Percentiles rank a stretch among this genome's conserved stretches.
Evolutionary conservation across 169 alveolate species (phyloP).

Genomic region (Eimeria sp.): DNA sequence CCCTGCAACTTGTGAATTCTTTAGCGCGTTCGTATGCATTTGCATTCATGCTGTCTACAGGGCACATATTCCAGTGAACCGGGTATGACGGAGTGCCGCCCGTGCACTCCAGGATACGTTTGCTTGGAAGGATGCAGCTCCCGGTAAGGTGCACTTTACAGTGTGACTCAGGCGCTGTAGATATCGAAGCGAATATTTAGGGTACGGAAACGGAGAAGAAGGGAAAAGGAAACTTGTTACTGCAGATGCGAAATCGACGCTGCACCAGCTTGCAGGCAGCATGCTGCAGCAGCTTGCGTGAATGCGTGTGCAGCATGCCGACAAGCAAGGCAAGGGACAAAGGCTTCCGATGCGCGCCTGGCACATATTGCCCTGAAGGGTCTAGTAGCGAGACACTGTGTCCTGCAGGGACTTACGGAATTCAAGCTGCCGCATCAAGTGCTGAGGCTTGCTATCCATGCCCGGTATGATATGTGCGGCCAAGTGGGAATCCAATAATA

Average conservation of each 20-base stretch:
- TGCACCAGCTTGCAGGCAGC: not conserved
- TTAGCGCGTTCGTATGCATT: not conserved
- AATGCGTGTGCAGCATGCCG: conserved; percentile 37
- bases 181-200: not conserved
- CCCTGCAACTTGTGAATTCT: not conserved
- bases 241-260: not conserved
- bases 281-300: not conserved
- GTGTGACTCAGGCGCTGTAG: not conserved
- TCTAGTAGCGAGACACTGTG: conserved; percentile 34
- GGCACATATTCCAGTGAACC: conserved; percentile 49
- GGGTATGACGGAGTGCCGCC: conserved; percentile 43
- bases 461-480: conserved; percentile 21
- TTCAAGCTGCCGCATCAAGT: conserved; percentile 65
- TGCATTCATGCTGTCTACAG: not conserved
- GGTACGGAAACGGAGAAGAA: not conserved
- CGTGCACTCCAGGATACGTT: conserved; percentile 67
- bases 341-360: conserved; percentile 48
- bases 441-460: conserved; percentile 85
- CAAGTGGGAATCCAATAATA: not conserved
- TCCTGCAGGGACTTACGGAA: conserved; percentile 75
- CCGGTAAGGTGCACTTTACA: not conserved
- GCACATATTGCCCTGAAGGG: conserved; percentile 67
- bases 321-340: conserved; percentile 28
- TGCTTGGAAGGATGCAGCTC: conserved; percentile 74
- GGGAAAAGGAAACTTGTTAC: not conserved